Evolutionary conservation across 768 basidiomycete species (phyloP).

Genomic region (Strobilomyces echinocephalus): DNA sequence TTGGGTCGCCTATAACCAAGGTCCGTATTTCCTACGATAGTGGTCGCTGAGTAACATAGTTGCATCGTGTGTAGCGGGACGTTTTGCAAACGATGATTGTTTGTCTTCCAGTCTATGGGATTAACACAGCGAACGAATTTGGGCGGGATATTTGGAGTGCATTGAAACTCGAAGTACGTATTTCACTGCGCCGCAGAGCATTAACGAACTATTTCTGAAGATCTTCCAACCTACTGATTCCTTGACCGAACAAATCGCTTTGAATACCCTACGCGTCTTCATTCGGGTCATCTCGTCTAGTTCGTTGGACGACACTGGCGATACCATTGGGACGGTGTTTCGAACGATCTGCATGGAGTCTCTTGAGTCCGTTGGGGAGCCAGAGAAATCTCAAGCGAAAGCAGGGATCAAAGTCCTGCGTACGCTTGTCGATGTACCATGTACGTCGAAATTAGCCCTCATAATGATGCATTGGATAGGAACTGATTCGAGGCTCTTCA

Average conservation of each 20-base stretch:
- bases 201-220: constrained; percentile 36
- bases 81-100: constrained; percentile 70
- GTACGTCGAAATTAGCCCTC: constrained; percentile 42
- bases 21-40: constrained; percentile 32
- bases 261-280: constrained; percentile 68
- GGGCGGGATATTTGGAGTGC: constrained; percentile 86
- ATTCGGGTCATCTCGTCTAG: constrained; percentile 65
- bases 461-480: background rate
- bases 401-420: constrained; percentile 83
- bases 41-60: background rate
- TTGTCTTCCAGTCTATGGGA: constrained; percentile 85
- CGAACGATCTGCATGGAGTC: constrained; percentile 78
- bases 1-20: constrained; percentile 79
- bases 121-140: constrained; percentile 50
- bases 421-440: constrained; percentile 69
- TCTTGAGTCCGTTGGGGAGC: constrained; percentile 72
- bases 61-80: constrained; percentile 59
- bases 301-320: constrained; percentile 34
- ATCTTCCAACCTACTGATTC: constrained; percentile 89
- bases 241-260: constrained; percentile 67
- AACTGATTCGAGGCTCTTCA: constrained; percentile 27
- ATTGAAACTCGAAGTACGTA: constrained; percentile 77
- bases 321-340: constrained; percentile 51
- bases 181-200: background rate
- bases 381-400: constrained; percentile 90